Conservation (phyloP, 805 yeast species). For the Ogataea populi-albae region DNA sequence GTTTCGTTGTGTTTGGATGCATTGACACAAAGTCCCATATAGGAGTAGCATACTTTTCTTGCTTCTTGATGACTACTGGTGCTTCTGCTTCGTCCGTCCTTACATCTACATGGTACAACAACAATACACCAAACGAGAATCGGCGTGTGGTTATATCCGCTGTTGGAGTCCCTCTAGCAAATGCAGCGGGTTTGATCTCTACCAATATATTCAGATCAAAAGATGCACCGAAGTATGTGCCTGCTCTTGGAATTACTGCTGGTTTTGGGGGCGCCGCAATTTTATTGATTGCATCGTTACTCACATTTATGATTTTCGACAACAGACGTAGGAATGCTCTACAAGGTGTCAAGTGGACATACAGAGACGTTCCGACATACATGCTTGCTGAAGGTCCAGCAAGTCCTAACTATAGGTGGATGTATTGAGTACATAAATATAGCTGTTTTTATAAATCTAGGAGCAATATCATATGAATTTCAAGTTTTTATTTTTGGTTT, state of each 20-base stretch:
- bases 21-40: slow-evolving; percentile 38
- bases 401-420: slow-evolving; percentile 47
- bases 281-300: slow-evolving; percentile 22
- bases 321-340: slow-evolving; percentile 38
- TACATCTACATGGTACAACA: slow-evolving; percentile 50
- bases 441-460: too few relatives aligned
- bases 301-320: slow-evolving; percentile 39
- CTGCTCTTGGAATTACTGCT: slow-evolving; percentile 49
- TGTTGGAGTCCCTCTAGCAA: slow-evolving; percentile 53
- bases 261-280: slow-evolving; percentile 46
- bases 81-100: slow-evolving; percentile 47
- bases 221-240: slow-evolving; percentile 51
- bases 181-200: slow-evolving; percentile 55
- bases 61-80: slow-evolving; percentile 44
- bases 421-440: slow-evolving; percentile 28
- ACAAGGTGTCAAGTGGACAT: slow-evolving; percentile 40
- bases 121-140: slow-evolving; percentile 45
- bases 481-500: too few relatives aligned
- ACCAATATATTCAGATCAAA: slow-evolving; percentile 48
- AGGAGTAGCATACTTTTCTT: slow-evolving; percentile 22
- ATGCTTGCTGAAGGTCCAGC: slow-evolving; percentile 43
- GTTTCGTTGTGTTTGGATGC: slow-evolving; percentile 45
- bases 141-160: slow-evolving; percentile 47
- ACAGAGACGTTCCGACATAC: slow-evolving; percentile 41
- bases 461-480: too few relatives aligned